These are phyloP conservation scores for Diaporthe sp. DNA, from an alignment of 2,329 filamentous ascomycete species.

Conservation along the genomic window DNA sequence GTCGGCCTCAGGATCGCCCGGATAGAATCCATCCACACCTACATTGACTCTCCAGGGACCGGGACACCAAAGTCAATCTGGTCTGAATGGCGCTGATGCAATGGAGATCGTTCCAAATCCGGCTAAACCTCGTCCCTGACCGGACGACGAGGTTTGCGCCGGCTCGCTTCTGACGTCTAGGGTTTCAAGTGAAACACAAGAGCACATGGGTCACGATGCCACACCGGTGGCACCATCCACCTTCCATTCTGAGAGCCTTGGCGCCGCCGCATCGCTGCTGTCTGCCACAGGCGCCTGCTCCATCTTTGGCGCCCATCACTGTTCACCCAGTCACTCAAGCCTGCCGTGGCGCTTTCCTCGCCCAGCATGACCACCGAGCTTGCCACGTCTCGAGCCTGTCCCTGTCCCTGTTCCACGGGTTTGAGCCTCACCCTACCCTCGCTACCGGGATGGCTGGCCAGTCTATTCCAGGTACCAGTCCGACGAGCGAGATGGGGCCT, in stretches of 20 bases:
- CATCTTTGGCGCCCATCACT: constrained; percentile 11
- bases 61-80: constrained; percentile 11
- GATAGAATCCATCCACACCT: neutral
- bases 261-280: constrained; percentile 29
- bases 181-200: constrained; percentile 63
- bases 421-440: constrained; percentile 32
- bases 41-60: neutral
- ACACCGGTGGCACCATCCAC: constrained; percentile 38
- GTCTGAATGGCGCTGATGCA: constrained; percentile 11
- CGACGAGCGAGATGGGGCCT: constrained; percentile 4
- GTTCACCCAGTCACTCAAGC: neutral
- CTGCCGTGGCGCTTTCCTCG: constrained; percentile 24
- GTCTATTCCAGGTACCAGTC: constrained; percentile 28
- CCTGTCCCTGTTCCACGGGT: constrained; percentile 25
- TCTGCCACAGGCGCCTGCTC: constrained; percentile 21
- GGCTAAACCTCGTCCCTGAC: constrained; percentile 21
- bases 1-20: neutral
- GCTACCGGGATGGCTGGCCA: constrained; percentile 13
- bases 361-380: neutral
- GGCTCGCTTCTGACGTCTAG: constrained; percentile 56
- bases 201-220: constrained; percentile 48
- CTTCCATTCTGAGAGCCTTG: constrained; percentile 32
- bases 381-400: constrained; percentile 11
- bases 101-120: constrained; percentile 22
- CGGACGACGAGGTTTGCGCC: constrained; percentile 24